Evolutionary conservation across 2,329 filamentous ascomycete species (phyloP), one percentile per base, ranked within the genome.

Genomic region (Colletotrichum echinochloae): DNA sequence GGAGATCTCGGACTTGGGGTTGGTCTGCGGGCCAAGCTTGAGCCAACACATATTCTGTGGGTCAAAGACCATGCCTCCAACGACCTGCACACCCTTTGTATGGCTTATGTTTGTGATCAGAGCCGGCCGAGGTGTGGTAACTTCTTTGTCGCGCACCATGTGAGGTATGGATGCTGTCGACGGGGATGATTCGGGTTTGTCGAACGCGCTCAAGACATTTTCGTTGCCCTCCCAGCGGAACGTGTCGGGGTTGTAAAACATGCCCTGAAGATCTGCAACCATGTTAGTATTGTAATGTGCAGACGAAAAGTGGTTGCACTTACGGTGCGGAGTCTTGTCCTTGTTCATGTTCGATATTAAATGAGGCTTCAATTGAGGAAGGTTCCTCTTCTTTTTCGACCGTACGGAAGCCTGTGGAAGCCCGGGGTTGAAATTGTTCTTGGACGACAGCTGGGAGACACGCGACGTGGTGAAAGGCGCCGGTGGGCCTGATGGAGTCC

Each of bases 1-100:
- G 52, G 84, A 83, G 12, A 81, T 79, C 23, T 88, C 85, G 1
- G 84, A 83, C 69, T 82, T 84, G 51, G 81, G 76, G 60, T 84
- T 83, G n/a, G 79, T 79, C 37, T 86, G 79, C 23, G 84, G 80
- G 56, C 86, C 84, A 72, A 96, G 85, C 80, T 97, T 98, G 66
- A 98, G 87, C 96, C 96, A 99, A 79, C 94, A 97, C 95, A 99
- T 98, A 75, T 94, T 94, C 73, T 94, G 91, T 4, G 96, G 96
- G 78, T 99, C 96, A 79, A 98, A 99, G 12, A 98, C 92, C 96
- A 99, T 99, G 75, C 94, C 94, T n/a, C 94, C 93, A 68, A 98
- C 94, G 44, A 98, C 92, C 81, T 98, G 95, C 18, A 97, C 92
- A 72, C 94, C 95, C 77, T 95, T 93, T 72, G 91, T 91, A 5